Evolutionary conservation across 345 rosid species (phyloP), one percentile per base, ranked within the genome.

Genomic region (Eucalyptus brandiana): DNA sequence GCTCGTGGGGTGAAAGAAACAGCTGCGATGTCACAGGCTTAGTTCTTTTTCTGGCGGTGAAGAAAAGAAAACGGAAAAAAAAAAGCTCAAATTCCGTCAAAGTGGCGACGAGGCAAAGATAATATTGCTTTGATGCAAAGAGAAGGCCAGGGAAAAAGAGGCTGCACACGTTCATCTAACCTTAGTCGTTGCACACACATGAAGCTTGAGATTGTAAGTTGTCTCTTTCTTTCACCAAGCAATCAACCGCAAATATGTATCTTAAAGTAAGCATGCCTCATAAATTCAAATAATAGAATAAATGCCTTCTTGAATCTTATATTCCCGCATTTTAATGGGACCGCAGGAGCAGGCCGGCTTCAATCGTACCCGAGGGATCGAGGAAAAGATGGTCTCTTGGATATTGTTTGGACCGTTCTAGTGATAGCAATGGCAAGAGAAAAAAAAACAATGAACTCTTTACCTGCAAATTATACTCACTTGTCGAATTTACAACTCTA

Each of bases 311-410:
- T 5, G 44, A 69, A 69, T 69, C 80, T 69, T 18, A 21, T 69
- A 34, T 32, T 34, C 44, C 44, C 3, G 2, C 14, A 9, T 34
- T 34, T 34, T 18, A 69, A 34, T 2, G 44, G 7, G 12, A 69
- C 7, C 4, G 3, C 24, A 0, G 2, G 2, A 34, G 44, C 26
- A 2, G 26, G 62, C 30, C 5, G 2, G 0, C 44, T 34, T 69
- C 80, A 34, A 69, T 69, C 4, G 14, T 69, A 69, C 80, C 7
- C 3, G 2, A 69, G 80, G 24, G 80, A 18, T 69, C 44, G 3
- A 69, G 80, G 44, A 69, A 69, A 72, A 72, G 14, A 72, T 37
- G 83, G 45, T 72, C 45, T 16, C 28, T 19, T 37, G 15, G 15
- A 37, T 9, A 21, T 9, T 37, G 15, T 37, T 72, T 21, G 24